Conservation (phyloP, 371 early-diverging fungal species). For the Funneliformis caledonium region DNA sequence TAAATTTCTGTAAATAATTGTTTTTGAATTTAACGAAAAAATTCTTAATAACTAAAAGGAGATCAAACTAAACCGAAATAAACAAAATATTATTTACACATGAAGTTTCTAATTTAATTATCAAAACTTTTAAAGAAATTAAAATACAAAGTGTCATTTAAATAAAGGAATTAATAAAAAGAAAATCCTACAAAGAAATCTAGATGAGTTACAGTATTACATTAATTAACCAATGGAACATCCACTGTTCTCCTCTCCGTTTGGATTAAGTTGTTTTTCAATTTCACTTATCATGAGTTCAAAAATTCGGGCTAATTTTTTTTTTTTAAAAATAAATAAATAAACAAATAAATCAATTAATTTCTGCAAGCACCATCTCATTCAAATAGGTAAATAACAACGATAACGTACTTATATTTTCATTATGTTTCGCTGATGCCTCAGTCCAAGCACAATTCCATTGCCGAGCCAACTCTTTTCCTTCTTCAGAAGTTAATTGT, state of each 20-base stretch:
- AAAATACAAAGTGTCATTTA: too few species aligned
- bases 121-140: too few species aligned
- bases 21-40: too few species aligned
- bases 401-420: constrained; percentile 74
- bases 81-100: too few species aligned
- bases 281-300: constrained; percentile 70
- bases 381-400: neutral
- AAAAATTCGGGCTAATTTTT: constrained; percentile 62
- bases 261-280: constrained; percentile 67
- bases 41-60: too few species aligned
- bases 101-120: too few species aligned
- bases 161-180: neutral
- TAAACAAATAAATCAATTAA: neutral
- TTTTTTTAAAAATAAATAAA: neutral
- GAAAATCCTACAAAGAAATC: neutral
- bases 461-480: constrained; percentile 70
- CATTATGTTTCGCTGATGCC: constrained; percentile 89
- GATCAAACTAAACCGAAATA: too few species aligned
- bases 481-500: constrained; percentile 84
- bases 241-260: constrained; percentile 61
- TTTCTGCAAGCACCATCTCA: neutral
- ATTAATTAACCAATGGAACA: constrained; percentile 54
- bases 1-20: too few species aligned
- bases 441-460: constrained; percentile 90
- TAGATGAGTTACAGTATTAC: neutral